Base-by-base conservation (phyloP, 116 monocot species). In the Trichopus zeylanicus region DNA sequence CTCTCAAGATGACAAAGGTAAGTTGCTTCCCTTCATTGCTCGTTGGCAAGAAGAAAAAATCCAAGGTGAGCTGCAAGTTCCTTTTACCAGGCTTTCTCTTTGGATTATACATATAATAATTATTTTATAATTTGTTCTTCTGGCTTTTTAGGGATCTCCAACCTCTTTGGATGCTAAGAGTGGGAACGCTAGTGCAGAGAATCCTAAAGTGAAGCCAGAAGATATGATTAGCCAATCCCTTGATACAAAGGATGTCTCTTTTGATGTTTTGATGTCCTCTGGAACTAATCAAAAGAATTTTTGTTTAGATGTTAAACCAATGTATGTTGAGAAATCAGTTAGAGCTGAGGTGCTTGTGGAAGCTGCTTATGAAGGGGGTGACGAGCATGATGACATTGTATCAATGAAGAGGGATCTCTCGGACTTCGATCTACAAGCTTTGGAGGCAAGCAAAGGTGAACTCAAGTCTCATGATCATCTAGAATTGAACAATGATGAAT, bases 291-390 rank as follows among this genome's bases (percentile, higher is more conserved):
- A 46, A 35, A 66, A 56, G 46, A 51, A 19, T 6, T 12, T 37
- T 33, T 1, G 51, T 3, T 5, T 1, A 21, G 26, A 34, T 38
- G 51, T 38, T 30, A 72, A 85, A 20, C 33, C 35, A 42, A 31
- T 24, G 29, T 52, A 32, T 3, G 51, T 62, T 22, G 68, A 67
- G 24, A 61, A 28, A 42, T 59, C 29, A 20, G 42, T 16, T 22
- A 48, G 26, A 47, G 42, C 53, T 15, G 48, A 61, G 31, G 46
- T 21, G 25, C 38, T 6, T 8, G 52, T 22, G 4, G 86, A 78
- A 57, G 61, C 60, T 24, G 80, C 70, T 55, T 86, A 83, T 63
- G 81, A 95, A 56, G 86, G 78, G n/a, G 73, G 80, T 20, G 85
- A 89, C 33, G 86, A 89, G 59, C 77, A 86, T 26, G 86, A 86